These are phyloP conservation scores for Hirschfeldia incana DNA, from an alignment of 345 rosid species.

Conservation along the genomic window DNA sequence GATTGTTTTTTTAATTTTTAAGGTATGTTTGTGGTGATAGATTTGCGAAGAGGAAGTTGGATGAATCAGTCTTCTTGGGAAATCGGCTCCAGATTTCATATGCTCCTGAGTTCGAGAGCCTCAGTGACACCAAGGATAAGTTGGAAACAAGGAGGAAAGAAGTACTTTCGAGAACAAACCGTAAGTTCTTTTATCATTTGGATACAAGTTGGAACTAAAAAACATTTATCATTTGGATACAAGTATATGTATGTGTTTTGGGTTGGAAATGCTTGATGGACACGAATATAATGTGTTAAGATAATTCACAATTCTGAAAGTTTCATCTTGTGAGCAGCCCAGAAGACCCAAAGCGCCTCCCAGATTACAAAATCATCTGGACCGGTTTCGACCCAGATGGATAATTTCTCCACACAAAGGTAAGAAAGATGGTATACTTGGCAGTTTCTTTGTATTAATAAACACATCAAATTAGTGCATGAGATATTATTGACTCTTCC, in stretches of 20 bases:
- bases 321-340: slow-evolving; percentile 26
- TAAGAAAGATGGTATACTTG: slow-evolving; percentile 6
- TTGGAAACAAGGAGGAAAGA: slow-evolving; percentile 78
- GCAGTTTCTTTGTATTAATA: not conserved
- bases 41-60: slow-evolving; percentile 92
- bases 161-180: slow-evolving; percentile 59
- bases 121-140: slow-evolving; percentile 75
- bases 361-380: slow-evolving; percentile 7
- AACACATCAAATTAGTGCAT: not conserved
- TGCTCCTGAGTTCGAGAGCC: slow-evolving; percentile 79
- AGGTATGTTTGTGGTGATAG: slow-evolving; percentile 40
- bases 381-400: not conserved
- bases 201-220: no score
- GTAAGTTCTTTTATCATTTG: slow-evolving; percentile 43
- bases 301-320: not conserved
- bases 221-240: no score
- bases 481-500: not conserved
- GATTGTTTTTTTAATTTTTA: not conserved
- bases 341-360: slow-evolving; percentile 17
- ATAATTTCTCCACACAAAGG: slow-evolving; percentile 21
- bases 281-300: not conserved
- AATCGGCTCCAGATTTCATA: slow-evolving; percentile 70
- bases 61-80: slow-evolving; percentile 76
- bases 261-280: no score
- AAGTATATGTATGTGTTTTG: no score